Conservation (phyloP, 2,329 filamentous ascomycete species). For the Colletotrichum tropicicola region DNA sequence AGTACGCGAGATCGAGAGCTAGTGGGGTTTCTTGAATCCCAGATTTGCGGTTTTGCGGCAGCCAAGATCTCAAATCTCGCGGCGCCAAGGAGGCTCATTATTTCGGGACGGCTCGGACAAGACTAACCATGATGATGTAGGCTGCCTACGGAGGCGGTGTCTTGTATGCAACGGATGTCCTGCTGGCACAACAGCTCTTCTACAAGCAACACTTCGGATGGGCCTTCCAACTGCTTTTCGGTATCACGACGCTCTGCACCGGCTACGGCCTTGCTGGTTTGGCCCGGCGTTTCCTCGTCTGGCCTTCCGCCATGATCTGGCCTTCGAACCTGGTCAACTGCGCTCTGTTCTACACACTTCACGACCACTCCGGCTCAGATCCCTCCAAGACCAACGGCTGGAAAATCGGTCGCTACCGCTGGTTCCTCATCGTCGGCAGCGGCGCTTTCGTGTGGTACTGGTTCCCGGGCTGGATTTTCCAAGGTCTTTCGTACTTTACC, state of each 20-base stretch:
- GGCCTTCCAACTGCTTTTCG: constrained; percentile 67
- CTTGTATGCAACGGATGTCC: constrained; percentile 54
- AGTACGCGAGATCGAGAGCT: constrained; percentile 36
- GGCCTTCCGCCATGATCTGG: constrained; percentile 73
- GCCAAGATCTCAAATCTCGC: background rate
- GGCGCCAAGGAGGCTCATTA: background rate
- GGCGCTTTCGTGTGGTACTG: constrained; percentile 67
- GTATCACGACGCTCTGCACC: constrained; percentile 68
- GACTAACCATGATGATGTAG: constrained; percentile 41
- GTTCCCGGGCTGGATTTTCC: constrained; percentile 71
- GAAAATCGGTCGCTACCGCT: constrained; percentile 65
- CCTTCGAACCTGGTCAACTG: constrained; percentile 68
- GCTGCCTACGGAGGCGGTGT: constrained; percentile 66
- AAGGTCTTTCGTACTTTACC: constrained; percentile 68
- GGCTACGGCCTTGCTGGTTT: constrained; percentile 72
- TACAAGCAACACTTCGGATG: constrained; percentile 63
- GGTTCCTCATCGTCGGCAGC: constrained; percentile 62
- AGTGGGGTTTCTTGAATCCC: background rate
- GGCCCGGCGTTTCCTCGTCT: constrained; percentile 66
- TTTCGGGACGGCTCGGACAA: background rate
- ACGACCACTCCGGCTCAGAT: constrained; percentile 65
- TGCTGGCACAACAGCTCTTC: constrained; percentile 54
- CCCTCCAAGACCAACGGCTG: constrained; percentile 64
- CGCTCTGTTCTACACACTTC: constrained; percentile 70
- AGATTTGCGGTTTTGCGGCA: background rate